Evolutionary conservation across 495 filamentous ascomycete genomes (phyloP), one percentile per base, ranked within the genome.

Genomic region (Amphirosellinia nigrospora): DNA sequence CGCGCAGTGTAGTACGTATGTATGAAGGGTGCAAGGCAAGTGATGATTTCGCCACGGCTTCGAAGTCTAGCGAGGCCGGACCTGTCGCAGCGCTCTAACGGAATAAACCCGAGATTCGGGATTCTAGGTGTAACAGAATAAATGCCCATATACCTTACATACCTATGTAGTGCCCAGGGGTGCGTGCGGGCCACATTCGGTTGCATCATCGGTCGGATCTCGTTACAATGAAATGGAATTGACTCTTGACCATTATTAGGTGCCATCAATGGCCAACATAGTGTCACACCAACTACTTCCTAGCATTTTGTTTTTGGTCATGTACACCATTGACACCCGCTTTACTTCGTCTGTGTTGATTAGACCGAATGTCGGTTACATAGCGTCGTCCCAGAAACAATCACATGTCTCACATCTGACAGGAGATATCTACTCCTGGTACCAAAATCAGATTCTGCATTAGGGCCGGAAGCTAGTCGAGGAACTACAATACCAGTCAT

Each of bases 31-130:
- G n/a, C 46, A 9, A 53, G 43, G 15, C 39, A 34, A 19, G 16
- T 36, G 21, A 19, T 36, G 21, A 19, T 30, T 30, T 58, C 55
- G 55, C n/a, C 4, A 21, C 36, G 55, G n/a, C 19, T 36, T 34
- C 4, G 32, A 36, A 30, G 50, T 53, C 50, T n/a, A n/a, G n/a
- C n/a, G n/a, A n/a, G n/a, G n/a, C n/a, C n/a, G n/a, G n/a, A n/a
- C n/a, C n/a, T n/a, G n/a, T n/a, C n/a, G n/a, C n/a, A n/a, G n/a
- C n/a, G n/a, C n/a, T n/a, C 45, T 66, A 66, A 66, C 46, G 34
- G 63, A 53, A 66, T 66, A 55, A 28, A 19, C 48, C 64, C 64
- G 48, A 56, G 39, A n/a, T 34, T 30, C 34, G 64, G 64, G 34
- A 55, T 26, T 39, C 2, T 21, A 41, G 6, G 9, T 36, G 55